phyloP scores from a whole-genome alignment of 225 moss, liverwort and hornwort genomes.

The Pseudisothecium myosuroides region DNA sequence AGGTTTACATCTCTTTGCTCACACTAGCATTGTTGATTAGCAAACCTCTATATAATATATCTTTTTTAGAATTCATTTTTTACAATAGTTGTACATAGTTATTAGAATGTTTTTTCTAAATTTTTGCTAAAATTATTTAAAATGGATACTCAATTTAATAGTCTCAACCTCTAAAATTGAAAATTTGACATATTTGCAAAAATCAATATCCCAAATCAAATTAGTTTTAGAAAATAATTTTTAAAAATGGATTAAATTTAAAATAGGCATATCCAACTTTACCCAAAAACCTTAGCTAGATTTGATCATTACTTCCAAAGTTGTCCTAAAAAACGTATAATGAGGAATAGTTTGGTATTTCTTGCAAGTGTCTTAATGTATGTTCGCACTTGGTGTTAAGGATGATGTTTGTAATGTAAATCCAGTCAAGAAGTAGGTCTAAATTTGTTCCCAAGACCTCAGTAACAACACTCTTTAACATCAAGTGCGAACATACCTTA shows the following conservation, averaged over 20 bases:
- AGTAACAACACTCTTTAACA: no score
- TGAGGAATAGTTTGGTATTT: not conserved
- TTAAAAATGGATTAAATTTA: not conserved
- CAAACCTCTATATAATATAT: not conserved
- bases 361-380: not conserved
- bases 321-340: accelerated
- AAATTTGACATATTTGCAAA: not conserved
- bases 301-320: not conserved
- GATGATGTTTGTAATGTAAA: no score
- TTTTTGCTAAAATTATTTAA: no score
- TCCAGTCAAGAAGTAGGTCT: no score
- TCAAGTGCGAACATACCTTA: no score
- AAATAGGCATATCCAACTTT: not conserved
- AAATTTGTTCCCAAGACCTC: no score
- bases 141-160: not conserved
- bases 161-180: not conserved
- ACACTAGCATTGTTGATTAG: no score
- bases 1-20: no score
- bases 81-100: not conserved
- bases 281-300: not conserved
- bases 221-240: not conserved
- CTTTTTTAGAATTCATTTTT: not conserved
- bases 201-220: no score
- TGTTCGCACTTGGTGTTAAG: no score
- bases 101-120: not conserved